A percentile compares a stretch with the other conserved stretches of the same genome.
These are phyloP conservation scores for Diplocarpon mali DNA, from an alignment of 2,329 filamentous ascomycete species.

Conservation along the genomic window DNA sequence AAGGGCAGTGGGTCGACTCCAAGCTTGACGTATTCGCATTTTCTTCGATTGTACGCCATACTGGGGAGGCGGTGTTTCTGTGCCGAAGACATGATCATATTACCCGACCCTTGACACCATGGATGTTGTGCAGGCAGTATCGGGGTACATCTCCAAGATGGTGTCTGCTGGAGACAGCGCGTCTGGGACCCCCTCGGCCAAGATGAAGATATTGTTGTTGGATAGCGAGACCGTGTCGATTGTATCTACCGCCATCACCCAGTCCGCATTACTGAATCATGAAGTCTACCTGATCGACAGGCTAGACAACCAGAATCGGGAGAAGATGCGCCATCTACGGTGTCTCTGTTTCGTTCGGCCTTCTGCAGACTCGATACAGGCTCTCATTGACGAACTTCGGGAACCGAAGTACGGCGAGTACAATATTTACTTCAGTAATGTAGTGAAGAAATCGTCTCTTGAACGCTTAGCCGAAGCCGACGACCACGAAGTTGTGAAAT, in stretches of 20 bases:
- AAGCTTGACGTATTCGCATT: too few relatives aligned
- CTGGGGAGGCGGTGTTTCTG: not conserved
- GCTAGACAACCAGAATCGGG: slow-evolving; percentile 75
- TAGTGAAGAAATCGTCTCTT: slow-evolving; percentile 90
- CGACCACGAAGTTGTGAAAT: slow-evolving; percentile 91
- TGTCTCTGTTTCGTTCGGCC: slow-evolving; percentile 91
- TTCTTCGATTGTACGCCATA: not conserved
- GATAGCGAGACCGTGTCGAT: slow-evolving; percentile 92
- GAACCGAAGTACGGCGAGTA: slow-evolving; percentile 98
- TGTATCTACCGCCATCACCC: slow-evolving; percentile 88
- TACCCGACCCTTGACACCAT: slow-evolving; percentile 37
- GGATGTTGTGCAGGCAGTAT: slow-evolving; percentile 88
- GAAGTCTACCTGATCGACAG: slow-evolving; percentile 97
- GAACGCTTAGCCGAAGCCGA: slow-evolving; percentile 93
- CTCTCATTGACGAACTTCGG: slow-evolving; percentile 86
- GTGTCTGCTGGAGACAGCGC: slow-evolving; percentile 70
- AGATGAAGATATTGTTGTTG: slow-evolving; percentile 96
- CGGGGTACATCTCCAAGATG: slow-evolving; percentile 95
- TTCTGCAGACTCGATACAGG: slow-evolving; percentile 83
- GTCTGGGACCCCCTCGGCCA: slow-evolving; percentile 57
- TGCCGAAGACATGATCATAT: slow-evolving; percentile 16
- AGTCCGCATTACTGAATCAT: slow-evolving; percentile 88
- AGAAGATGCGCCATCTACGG: slow-evolving; percentile 95
- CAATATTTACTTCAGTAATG: slow-evolving; percentile 93
- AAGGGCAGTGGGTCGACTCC: too few relatives aligned